Conservation (phyloP, 179 eudicot species). For the Gypsophila paniculata region DNA sequence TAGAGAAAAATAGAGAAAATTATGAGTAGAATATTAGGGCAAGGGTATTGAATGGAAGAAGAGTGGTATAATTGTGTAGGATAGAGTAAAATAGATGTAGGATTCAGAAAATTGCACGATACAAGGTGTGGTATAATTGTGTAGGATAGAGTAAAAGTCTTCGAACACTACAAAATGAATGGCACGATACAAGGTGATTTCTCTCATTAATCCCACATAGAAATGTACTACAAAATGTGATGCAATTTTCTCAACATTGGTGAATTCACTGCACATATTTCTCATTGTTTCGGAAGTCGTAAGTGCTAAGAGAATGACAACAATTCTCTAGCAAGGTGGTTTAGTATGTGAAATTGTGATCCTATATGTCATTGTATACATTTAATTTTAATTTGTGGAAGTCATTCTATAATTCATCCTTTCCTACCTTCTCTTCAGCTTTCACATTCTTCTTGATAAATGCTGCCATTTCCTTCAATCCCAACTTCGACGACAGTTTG, state of each 20-base stretch:
- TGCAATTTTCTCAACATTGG: neutral
- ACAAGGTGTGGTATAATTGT: no score
- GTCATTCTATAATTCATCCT: constrained; percentile 65
- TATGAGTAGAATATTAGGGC: no score
- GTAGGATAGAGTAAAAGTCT: no score
- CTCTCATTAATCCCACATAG: neutral
- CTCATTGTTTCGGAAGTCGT: neutral
- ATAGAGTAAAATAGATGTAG: no score
- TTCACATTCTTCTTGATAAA: constrained; percentile 64
- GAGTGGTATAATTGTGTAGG: no score
- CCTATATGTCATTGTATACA: neutral
- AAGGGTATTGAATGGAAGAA: no score
- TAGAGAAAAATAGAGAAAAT: no score
- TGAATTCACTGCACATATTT: neutral
- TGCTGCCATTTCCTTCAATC: constrained; percentile 72
- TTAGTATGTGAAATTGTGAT: neutral
- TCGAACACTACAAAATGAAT: no score
- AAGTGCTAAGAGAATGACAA: no score
- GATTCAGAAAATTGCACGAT: no score
- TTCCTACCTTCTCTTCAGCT: constrained; percentile 37
- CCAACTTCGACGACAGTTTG: constrained; percentile 57
- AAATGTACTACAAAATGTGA: neutral
- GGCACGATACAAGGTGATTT: no score
- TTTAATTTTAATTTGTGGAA: neutral
- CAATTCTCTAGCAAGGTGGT: neutral